phyloP scores from a whole-genome alignment of 2,329 filamentous ascomycete genomes.

The Cercospora sesami region DNA sequence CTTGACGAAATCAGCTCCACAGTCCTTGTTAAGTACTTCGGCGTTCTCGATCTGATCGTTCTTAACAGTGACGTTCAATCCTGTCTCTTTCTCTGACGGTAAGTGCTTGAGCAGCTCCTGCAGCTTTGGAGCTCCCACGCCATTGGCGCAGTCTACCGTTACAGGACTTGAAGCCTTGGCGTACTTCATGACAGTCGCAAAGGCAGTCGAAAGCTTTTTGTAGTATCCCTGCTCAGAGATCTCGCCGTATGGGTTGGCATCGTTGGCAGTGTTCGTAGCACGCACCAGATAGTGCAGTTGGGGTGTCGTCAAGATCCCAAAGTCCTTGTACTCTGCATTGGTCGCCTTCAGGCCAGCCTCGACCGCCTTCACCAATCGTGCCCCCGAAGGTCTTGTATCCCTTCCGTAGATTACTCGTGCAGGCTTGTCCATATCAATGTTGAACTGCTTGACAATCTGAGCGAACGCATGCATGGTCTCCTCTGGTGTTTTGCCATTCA shows the following conservation, averaged over 20 bases:
- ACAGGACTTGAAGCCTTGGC: slow-evolving; percentile 72
- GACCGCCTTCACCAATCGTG: slow-evolving; percentile 75
- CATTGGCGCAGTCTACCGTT: slow-evolving; percentile 93
- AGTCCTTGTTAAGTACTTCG: slow-evolving; percentile 83
- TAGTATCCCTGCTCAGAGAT: slow-evolving; percentile 92
- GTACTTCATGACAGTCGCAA: slow-evolving; percentile 77
- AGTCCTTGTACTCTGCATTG: slow-evolving; percentile 74
- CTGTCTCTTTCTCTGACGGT: slow-evolving; percentile 60
- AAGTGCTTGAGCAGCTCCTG: slow-evolving; percentile 81
- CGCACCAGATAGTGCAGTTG: slow-evolving; percentile 96
- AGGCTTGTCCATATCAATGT: slow-evolving; percentile 66
- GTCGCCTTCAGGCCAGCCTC: slow-evolving; percentile 76
- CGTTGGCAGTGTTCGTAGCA: slow-evolving; percentile 89
- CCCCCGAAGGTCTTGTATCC: slow-evolving; percentile 90
- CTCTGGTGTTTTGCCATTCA: slow-evolving; percentile 77
- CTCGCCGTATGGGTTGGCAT: slow-evolving; percentile 82
- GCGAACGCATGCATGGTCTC: slow-evolving; percentile 75
- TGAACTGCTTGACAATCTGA: slow-evolving; percentile 70
- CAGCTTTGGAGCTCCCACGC: slow-evolving; percentile 90
- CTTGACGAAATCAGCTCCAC: slow-evolving; percentile 96
- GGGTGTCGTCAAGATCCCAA: slow-evolving; percentile 91
- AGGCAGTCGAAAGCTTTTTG: slow-evolving; percentile 82
- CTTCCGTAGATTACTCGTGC: slow-evolving; percentile 85
- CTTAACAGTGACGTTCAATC: slow-evolving; percentile 78
- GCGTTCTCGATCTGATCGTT: slow-evolving; percentile 93